Conservation (phyloP, 2,329 filamentous ascomycete species). For the Microcyclospora tardicrescens region DNA sequence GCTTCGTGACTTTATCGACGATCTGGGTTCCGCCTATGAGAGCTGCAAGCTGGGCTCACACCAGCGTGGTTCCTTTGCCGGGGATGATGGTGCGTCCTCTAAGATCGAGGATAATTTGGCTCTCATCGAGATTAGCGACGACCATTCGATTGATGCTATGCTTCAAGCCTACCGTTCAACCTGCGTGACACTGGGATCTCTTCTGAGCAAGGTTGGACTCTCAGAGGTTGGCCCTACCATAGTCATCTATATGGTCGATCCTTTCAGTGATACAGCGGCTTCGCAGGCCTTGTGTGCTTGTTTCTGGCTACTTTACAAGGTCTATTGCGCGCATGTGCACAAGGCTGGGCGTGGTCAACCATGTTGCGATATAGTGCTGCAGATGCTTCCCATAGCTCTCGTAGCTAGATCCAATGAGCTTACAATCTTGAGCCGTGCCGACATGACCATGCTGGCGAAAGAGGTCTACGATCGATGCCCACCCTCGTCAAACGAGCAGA, state of each 20-base stretch:
- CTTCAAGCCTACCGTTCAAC: slow-evolving; percentile 12
- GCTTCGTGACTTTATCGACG: slow-evolving; percentile 51
- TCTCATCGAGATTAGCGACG: slow-evolving; percentile 16
- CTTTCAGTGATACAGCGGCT: slow-evolving; percentile 30
- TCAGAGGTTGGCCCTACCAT: slow-evolving; percentile 36
- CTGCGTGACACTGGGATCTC: slow-evolving; percentile 16
- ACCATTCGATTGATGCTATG: slow-evolving; percentile 7
- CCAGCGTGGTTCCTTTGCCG: slow-evolving; percentile 36
- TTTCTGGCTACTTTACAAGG: slow-evolving; percentile 59
- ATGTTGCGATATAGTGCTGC: slow-evolving; percentile 54
- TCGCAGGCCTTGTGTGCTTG: slow-evolving; percentile 56
- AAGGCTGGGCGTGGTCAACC: slow-evolving; percentile 42
- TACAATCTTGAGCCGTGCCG: slow-evolving; percentile 47
- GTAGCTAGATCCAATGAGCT: slow-evolving; percentile 51
- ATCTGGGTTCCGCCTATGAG: slow-evolving; percentile 60
- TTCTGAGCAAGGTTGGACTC: slow-evolving; percentile 12
- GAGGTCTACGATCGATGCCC: slow-evolving; percentile 68
- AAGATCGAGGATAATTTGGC: slow-evolving; percentile 26
- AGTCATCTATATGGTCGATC: slow-evolving; percentile 66
- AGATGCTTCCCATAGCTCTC: slow-evolving; percentile 58
- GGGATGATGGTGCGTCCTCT: slow-evolving; percentile 18
- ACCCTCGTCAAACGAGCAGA: slow-evolving; percentile 12
- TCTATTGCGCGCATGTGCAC: slow-evolving; percentile 51
- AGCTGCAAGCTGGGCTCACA: slow-evolving; percentile 52
- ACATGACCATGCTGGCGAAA: slow-evolving; percentile 51